Conservation (phyloP, 2,329 filamentous ascomycete species). For the Penicillium griseofulvum region DNA sequence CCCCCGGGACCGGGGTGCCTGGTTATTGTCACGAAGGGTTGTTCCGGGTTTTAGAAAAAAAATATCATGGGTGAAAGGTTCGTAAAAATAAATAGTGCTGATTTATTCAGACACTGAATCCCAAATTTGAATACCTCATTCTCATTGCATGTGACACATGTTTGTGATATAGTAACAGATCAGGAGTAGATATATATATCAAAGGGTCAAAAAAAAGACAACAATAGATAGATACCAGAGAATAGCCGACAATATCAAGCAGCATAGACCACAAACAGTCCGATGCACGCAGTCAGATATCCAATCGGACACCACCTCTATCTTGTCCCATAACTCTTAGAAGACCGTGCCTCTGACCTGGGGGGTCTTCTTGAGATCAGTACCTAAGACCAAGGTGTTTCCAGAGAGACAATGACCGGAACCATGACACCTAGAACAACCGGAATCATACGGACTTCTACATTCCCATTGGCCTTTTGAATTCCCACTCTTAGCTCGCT, state of each 20-base stretch:
- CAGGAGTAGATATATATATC: neutral
- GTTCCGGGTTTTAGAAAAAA: no score
- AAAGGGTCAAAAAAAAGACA: neutral
- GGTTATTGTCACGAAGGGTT: neutral
- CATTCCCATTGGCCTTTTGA: constrained; percentile 57
- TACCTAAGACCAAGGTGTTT: constrained; percentile 49
- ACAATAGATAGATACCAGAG: neutral
- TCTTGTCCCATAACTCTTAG: constrained; percentile 25
- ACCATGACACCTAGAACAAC: constrained; percentile 47
- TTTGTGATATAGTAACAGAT: neutral
- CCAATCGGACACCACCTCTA: neutral
- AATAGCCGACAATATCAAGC: neutral
- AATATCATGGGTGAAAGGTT: neutral
- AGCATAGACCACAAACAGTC: neutral
- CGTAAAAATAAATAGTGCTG: neutral
- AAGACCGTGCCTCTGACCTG: constrained; percentile 53
- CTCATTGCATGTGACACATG: no score
- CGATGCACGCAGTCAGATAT: no score
- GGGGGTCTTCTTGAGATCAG: constrained; percentile 48
- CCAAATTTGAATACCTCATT: no score
- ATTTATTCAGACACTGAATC: neutral
- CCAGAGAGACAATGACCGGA: constrained; percentile 44
- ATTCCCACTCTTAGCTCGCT: constrained; percentile 55
- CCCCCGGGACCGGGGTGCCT: neutral
- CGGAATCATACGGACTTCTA: constrained; percentile 52